These are phyloP conservation scores for Wickerhamiella allomyrinae DNA, from an alignment of 805 yeast species.

Conservation along the genomic window DNA sequence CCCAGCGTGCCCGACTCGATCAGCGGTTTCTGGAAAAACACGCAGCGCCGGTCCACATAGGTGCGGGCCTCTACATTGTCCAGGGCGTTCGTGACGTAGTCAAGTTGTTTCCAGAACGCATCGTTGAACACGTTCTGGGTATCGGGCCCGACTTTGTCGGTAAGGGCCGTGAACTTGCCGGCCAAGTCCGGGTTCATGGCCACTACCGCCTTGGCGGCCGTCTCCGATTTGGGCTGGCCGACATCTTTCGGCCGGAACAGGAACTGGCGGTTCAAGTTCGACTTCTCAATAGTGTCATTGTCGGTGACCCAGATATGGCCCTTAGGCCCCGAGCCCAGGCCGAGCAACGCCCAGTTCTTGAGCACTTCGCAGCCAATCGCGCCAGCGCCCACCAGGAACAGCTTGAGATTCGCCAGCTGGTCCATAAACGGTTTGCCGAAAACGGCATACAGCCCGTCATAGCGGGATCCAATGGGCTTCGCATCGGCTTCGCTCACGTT, in stretches of 20 bases:
- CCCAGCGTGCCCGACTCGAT: conserved; percentile 96
- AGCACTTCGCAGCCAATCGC: conserved; percentile 99
- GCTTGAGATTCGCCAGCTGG: conserved; percentile 56
- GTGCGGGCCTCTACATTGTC: conserved; percentile 98
- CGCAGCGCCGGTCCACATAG: conserved; percentile 93
- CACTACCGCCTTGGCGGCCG: conserved; percentile 72
- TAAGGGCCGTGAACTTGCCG: conserved; percentile 60
- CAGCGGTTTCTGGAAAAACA: conserved; percentile 77
- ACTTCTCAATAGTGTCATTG: conserved; percentile 88
- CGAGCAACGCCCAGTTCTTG: conserved; percentile 96
- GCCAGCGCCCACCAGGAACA: conserved; percentile 93
- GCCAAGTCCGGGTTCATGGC: conserved; percentile 72
- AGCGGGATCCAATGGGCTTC: conserved; percentile 64
- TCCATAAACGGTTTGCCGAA: conserved; percentile 72
- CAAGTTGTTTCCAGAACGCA: conserved; percentile 68
- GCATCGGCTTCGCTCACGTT: conserved; percentile 54
- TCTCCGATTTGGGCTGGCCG: conserved; percentile 79
- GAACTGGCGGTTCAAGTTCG: conserved; percentile 92
- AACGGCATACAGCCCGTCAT: conserved; percentile 91
- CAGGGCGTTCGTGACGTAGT: conserved; percentile 88
- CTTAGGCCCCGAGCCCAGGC: conserved; percentile 79
- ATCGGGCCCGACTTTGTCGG: conserved; percentile 87
- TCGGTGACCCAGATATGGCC: conserved; percentile 83
- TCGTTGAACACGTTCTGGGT: conserved; percentile 80
- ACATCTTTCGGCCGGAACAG: conserved; percentile 90